Evolutionary conservation across 179 eudicot genomes (phyloP).

Genomic region (Spergularia azorica): DNA sequence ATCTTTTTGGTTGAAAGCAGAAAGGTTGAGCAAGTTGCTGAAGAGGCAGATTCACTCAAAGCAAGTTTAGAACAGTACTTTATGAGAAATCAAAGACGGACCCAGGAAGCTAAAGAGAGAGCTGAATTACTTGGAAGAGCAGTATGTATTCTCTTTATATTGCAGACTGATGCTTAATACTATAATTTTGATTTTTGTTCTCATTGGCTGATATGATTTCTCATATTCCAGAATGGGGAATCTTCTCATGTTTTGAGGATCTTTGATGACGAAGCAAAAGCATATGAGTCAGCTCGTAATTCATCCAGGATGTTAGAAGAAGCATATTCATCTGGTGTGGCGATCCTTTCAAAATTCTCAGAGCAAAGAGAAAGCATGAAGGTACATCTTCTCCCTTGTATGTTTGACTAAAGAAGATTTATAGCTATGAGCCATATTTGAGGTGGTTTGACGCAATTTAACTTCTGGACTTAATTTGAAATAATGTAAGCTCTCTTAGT

Average conservation of each 20-base stretch:
- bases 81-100: constrained; percentile 59
- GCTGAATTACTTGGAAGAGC: constrained; percentile 85
- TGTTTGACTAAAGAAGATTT: neutral
- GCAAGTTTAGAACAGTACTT: constrained; percentile 75
- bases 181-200: neutral
- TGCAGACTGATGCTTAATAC: neutral
- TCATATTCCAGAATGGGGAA: constrained; percentile 69
- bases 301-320: constrained; percentile 88
- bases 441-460: neutral
- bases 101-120: constrained; percentile 88
- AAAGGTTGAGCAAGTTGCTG: constrained; percentile 91
- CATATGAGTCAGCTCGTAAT: constrained; percentile 79
- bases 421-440: neutral
- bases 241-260: constrained; percentile 84
- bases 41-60: constrained; percentile 88
- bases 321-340: constrained; percentile 75
- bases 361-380: constrained; percentile 89
- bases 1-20: constrained; percentile 34
- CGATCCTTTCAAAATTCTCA: constrained; percentile 75
- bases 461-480: neutral
- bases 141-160: constrained; percentile 38
- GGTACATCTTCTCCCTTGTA: constrained; percentile 39
- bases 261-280: constrained; percentile 90
- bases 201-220: constrained; percentile 12
- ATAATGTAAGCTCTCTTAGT: neutral